A percentile compares a stretch with the other conserved stretches of the same genome.
phyloP scores from a whole-genome alignment of 495 filamentous ascomycete species.

The Penicillium tannophilum region DNA sequence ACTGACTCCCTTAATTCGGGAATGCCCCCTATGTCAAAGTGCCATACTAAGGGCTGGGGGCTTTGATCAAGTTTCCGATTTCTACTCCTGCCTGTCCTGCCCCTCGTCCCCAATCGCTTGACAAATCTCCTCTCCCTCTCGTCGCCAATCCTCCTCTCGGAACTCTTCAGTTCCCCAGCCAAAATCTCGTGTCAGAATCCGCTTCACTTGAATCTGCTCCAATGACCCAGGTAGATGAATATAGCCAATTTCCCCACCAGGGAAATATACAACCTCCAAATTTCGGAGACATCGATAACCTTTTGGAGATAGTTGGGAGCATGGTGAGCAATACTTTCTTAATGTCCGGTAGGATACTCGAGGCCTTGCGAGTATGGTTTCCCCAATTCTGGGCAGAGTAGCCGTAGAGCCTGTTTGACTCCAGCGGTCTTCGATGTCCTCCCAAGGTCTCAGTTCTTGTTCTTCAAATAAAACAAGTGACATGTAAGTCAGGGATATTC shows the following conservation, averaged over 20 bases:
- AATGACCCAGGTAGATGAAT: neutral
- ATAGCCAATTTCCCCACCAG: constrained; percentile 1
- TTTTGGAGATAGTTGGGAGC: constrained; percentile 5
- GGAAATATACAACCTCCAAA: constrained; percentile 2
- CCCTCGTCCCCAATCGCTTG: neutral
- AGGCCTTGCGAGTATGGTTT: neutral
- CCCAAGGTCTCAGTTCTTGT: neutral
- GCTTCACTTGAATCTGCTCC: constrained; percentile 10
- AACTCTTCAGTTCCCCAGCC: constrained; percentile 4
- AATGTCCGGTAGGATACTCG: neutral
- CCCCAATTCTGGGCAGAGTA: neutral
- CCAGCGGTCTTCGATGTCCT: neutral
- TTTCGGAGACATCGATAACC: constrained; percentile 4
- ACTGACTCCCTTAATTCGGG: too few species aligned
- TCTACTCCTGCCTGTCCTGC: too few species aligned
- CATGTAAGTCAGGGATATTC: neutral
- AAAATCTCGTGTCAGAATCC: constrained; percentile 2
- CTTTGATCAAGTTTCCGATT: too few species aligned
- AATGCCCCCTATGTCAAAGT: too few species aligned
- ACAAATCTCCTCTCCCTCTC: constrained; percentile 8
- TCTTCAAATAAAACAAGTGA: neutral
- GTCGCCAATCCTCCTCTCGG: constrained; percentile 9
- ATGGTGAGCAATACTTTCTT: constrained; percentile 4
- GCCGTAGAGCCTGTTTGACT: neutral
- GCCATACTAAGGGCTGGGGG: too few species aligned